Evolutionary conservation across 2,329 filamentous ascomycete genomes (phyloP).

Genomic region (Stagonosporopsis vannaccii): DNA sequence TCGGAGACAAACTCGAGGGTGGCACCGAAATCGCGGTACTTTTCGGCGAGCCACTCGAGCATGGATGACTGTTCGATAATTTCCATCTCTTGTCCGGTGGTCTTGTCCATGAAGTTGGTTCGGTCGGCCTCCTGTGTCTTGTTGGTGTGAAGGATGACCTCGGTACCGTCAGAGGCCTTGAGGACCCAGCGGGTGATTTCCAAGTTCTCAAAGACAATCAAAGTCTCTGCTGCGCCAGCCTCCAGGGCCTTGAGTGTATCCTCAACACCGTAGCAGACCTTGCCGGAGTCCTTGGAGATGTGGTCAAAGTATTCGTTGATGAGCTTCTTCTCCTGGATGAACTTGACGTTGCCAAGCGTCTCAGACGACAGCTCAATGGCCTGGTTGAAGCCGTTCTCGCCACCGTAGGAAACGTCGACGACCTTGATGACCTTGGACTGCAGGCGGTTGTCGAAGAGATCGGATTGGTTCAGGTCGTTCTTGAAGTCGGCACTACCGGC

Average conservation of each 20-base stretch:
- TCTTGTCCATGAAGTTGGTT: conserved; percentile 90
- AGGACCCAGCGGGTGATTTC: conserved; percentile 92
- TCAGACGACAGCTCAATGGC: conserved; percentile 95
- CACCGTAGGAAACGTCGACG: conserved; percentile 97
- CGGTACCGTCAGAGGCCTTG: conserved; percentile 76
- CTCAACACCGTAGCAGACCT: conserved; percentile 96
- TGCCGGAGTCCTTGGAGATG: conserved; percentile 96
- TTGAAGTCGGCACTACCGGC: conserved; percentile 99
- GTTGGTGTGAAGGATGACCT: conserved; percentile 83
- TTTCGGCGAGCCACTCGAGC: conserved; percentile 99
- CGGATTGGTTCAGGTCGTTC: conserved; percentile 96
- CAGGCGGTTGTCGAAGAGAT: conserved; percentile 94
- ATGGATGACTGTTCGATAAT: conserved; percentile 85
- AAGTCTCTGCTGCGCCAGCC: conserved; percentile 88
- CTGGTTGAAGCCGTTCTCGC: conserved; percentile 99
- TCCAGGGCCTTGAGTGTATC: conserved; percentile 97
- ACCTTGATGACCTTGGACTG: conserved; percentile 98
- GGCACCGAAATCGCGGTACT: conserved; percentile 97
- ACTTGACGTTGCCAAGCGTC: conserved; percentile 98
- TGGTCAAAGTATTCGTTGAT: conserved; percentile 99
- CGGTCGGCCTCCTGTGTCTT: conserved; percentile 84
- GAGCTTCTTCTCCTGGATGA: conserved; percentile 99
- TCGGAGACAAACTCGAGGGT: conserved; percentile 97
- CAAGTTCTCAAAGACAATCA: conserved; percentile 97
- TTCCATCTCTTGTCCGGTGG: conserved; percentile 97